Evolutionary conservation across 1,139 yeast species (phyloP).

Genomic region (Entelexis sorbosivorans): DNA sequence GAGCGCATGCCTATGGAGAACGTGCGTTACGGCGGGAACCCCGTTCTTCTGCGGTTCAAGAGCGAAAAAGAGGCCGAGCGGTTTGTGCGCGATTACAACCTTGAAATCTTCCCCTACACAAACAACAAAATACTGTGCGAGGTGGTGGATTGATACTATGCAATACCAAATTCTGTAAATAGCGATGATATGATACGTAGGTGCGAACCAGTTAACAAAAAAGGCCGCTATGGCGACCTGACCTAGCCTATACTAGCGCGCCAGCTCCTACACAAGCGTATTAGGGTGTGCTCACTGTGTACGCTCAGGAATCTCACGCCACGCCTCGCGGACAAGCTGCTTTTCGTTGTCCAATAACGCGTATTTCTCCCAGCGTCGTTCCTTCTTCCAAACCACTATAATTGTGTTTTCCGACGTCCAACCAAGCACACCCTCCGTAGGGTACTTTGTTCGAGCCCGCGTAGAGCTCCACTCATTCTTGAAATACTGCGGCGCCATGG

Average conservation of each 20-base stretch:
- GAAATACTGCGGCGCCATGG: constrained; percentile 61
- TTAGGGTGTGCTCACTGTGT: not conserved
- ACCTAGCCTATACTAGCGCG: no score
- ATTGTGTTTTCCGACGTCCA: constrained; percentile 66
- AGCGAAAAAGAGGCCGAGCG: constrained; percentile 41
- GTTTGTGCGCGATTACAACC: constrained; percentile 47
- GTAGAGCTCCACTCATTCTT: constrained; percentile 86
- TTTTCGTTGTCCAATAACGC: constrained; percentile 37
- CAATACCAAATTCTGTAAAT: not conserved
- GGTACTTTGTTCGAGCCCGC: constrained; percentile 47
- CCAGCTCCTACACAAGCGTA: no score
- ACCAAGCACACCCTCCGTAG: constrained; percentile 50
- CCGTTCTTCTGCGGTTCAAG: constrained; percentile 42
- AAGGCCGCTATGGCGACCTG: no score
- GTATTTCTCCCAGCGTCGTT: constrained; percentile 78
- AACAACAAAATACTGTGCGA: constrained; percentile 30
- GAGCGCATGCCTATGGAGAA: constrained; percentile 28
- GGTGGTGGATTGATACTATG: constrained; percentile 30
- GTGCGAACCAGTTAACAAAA: not conserved
- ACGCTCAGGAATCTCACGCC: constrained; percentile 45
- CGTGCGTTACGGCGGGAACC: constrained; percentile 29
- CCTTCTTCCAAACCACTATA: constrained; percentile 56
- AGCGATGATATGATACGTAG: not conserved
- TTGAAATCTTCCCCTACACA: constrained; percentile 36
- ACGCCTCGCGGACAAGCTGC: constrained; percentile 52